phyloP scores from a whole-genome alignment of 2,329 filamentous ascomycete species.

The Colletotrichum musicola region DNA sequence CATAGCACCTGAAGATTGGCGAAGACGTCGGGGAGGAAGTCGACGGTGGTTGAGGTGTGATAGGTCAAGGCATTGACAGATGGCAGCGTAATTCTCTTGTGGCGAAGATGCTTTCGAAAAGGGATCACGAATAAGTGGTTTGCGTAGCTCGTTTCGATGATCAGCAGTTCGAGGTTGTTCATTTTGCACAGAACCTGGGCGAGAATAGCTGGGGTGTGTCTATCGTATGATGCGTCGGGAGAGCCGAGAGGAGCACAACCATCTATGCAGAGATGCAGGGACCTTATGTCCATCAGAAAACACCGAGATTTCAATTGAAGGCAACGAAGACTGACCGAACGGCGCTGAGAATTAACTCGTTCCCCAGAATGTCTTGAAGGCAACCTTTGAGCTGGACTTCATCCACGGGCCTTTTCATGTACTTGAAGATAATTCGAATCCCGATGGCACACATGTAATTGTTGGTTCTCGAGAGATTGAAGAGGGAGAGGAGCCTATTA shows the following conservation, averaged over 20 bases:
- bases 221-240: no score
- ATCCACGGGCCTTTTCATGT: fast-evolving
- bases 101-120: not conserved
- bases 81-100: not conserved
- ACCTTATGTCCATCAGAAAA: not conserved
- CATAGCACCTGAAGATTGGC: not conserved
- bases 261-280: not conserved
- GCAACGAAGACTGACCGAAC: not conserved
- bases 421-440: not conserved
- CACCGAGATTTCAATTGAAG: not conserved
- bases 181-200: not conserved
- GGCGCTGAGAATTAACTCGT: fast-evolving
- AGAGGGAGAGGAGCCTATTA: no score
- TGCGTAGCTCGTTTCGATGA: not conserved
- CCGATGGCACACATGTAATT: not conserved
- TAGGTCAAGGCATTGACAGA: not conserved
- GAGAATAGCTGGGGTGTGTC: not conserved
- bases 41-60: not conserved
- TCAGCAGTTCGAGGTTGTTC: not conserved
- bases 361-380: fast-evolving
- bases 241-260: no score
- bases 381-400: not conserved
- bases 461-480: not conserved
- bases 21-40: not conserved
- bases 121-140: not conserved